Percentiles rank a stretch among this genome's conserved stretches.
These are phyloP conservation scores for Solanum ossicruentum DNA, from an alignment of 257 asterid genomes.

Conservation along the genomic window DNA sequence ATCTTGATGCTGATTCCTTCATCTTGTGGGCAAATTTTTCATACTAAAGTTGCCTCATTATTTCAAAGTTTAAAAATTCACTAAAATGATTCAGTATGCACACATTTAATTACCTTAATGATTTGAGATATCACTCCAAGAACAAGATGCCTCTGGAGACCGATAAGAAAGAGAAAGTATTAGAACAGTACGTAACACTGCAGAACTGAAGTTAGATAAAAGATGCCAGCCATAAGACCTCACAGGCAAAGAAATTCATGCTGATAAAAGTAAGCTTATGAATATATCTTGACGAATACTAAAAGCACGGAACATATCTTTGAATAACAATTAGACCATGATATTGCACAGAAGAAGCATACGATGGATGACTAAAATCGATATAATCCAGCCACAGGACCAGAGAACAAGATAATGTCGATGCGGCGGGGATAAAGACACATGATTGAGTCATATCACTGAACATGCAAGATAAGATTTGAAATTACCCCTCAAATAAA, in stretches of 20 bases:
- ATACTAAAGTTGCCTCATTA: neutral
- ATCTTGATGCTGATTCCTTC: neutral
- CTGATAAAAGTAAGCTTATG: neutral
- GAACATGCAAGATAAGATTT: neutral
- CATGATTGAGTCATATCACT: neutral
- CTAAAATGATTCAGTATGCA: neutral
- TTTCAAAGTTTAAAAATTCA: neutral
- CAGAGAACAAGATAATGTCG: neutral
- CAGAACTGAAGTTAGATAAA: neutral
- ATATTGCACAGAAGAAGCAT: neutral
- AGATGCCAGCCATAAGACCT: neutral
- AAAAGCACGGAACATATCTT: neutral
- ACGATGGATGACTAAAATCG: neutral
- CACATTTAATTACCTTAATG: conserved; percentile 55
- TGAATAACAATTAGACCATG: neutral
- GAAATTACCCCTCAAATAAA: neutral
- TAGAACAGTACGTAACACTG: conserved; percentile 5
- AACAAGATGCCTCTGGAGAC: conserved; percentile 93
- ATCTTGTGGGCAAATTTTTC: neutral
- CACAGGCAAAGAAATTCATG: neutral
- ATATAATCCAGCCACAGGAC: neutral
- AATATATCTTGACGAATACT: neutral
- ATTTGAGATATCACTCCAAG: conserved; percentile 96
- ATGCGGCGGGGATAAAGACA: neutral
- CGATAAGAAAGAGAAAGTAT: conserved; percentile 3